Evolutionary conservation across 176 grass and related monocot species (phyloP), one percentile per base, ranked within the genome.

Genomic region (Areca catechu): DNA sequence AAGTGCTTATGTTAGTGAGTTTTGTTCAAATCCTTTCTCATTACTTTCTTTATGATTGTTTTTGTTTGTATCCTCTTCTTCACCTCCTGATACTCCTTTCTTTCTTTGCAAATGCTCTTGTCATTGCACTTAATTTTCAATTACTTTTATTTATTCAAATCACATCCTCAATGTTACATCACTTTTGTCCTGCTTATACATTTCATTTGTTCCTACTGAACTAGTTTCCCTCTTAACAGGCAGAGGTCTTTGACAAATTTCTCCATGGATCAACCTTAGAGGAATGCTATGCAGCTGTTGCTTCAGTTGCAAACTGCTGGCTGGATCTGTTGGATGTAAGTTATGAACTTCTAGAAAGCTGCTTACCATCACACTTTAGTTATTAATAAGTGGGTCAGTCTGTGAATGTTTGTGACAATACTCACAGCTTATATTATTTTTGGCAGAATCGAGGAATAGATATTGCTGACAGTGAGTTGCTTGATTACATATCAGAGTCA

Each of bases 181-280:
- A 37, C 34, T 37, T 37, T 37, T 37, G 34, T 37, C 9, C 9
- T 12, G 34, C 34, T 37, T 37, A 12, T 37, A 12, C 9, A 37
- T 37, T 37, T 37, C 34, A 12, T 37, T 10, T 37, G 34, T 37
- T 37, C 34, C 34, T 10, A 1, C 34, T 37, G 34, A 37, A 37
- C 34, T 77, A 71, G 54, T 62, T 76, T 50, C 24, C 65, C 64
- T 67, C 27, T 50, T 65, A 71, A 64, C 69, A 97, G 92, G 92
- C 92, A 2, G 92, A 97, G 71, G 86, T 97, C 43, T 97, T 97
- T 77, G 92, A 88, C 56, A 97, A 88, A 69, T 97, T 97, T 90
- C 86, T 97, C 18, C 80, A 90, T 80, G 92, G 92, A 65, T 88
- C 86, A 48, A 97, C 92, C 62, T 76, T 97, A 65, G 86, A 90